Base-by-base conservation (phyloP, 2,329 filamentous ascomycete species). In the Venturia effusa region DNA sequence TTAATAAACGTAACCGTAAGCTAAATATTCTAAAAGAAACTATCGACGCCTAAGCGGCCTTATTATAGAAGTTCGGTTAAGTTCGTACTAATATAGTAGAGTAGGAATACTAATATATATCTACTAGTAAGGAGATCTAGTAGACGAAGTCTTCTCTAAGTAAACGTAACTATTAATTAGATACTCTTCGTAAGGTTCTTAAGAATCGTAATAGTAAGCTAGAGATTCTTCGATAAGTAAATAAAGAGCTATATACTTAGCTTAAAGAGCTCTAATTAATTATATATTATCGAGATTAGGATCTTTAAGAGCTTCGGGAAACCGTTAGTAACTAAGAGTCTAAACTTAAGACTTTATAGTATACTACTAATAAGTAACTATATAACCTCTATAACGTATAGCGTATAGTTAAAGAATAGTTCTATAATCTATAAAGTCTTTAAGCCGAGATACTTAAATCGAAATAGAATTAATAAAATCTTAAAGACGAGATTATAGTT, bases 401-500 rank as follows among this genome's bases (percentile, higher is more conserved):
- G 45, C 45, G 45, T 4, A 51, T 24, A 15, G 45, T 24, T 51
- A 24, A 51, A 51, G 79, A 81, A 64, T 79, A 85, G 65, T 76
- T 80, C 13, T 75, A 79, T 27, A 76, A 77, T 27, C 74, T 84
- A 6, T 74, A 59, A 2, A 61, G 73, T 57, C 30, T 57, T 2
- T 17, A 34, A n/a, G 62, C 66, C 10, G 70, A 72, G 34, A 32
- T 57, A 19, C 34, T 17, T 34, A 30, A 57, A 15, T 57, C 51
- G 17, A 57, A 57, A 15, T 17, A 57, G 51, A 71, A 70, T 34
- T 71, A 71, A 66, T 74, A 83, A 59, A 79, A 82, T 37, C 73
- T 87, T 11, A 81, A 86, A 68, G 82, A 86, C 39, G 82, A 83
- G 65, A 79, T 83, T 22, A 71, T 78, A 39, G 75, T 80, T 6